Base-by-base conservation (phyloP, 306 rosid genomes). In the Gastrolobium villosum region DNA sequence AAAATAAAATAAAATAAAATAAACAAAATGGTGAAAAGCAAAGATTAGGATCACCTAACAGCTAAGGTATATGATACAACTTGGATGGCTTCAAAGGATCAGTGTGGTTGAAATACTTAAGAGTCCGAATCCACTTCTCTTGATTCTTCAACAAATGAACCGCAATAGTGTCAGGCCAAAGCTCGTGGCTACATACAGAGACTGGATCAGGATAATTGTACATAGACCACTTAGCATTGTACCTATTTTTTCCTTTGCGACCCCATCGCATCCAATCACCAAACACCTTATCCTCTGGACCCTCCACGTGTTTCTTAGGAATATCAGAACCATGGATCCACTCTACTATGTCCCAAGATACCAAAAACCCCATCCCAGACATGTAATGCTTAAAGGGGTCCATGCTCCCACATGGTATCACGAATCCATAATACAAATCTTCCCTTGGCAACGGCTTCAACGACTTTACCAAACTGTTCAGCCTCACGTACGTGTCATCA, bases 321-420 rank as follows among this genome's bases (percentile, higher is more conserved):
- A 95, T 91, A 7, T 91, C 93, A 5, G 99, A 95, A 0, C 83
- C 89, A 2, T 76, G 75, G 7, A 95, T 88, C 99, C 99, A 95
- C 60, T 93, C 94, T 40, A 86, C 99, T 5, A 95, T 82, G 20
- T 95, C 99, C 99, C 99, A 95, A 0, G 96, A 89, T 10, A 93
- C 90, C 87, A 93, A 60, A 78, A 88, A 91, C 28, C 96, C 99
- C 99, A 95, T 95, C 73, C 99, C 99, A 2, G 98, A 95, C 99
- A 95, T 95, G 89, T 95, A 95, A 1, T 87, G 84, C 74, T 65
- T 81, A 13, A 89, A 95, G 0, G 99, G 98, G 68, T 95, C 96
- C 99, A 95, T 95, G 65, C 99, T 95, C 1, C 88, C 86, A 48
- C 99, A 95, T 10, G 98, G 99, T 59, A 94, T 95, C 2, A 95